Percentiles rank a stretch among this genome's conserved stretches.
Evolutionary conservation across 441 rosid genomes (phyloP).

Genomic region (Pelargonium australe): DNA sequence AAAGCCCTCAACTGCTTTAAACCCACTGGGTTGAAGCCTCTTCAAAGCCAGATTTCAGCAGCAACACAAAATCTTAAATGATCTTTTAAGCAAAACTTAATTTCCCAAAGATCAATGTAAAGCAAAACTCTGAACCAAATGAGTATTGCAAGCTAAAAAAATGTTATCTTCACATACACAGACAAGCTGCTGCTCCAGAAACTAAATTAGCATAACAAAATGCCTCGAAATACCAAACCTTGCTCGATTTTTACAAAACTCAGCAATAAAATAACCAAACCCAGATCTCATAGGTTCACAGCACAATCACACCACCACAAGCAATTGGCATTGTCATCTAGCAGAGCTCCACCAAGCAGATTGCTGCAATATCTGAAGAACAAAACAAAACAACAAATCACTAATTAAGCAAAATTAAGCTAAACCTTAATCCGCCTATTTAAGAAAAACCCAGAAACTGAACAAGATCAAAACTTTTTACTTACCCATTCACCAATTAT

Average conservation of each 20-base stretch:
- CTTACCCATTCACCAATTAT: slow-evolving; percentile 7
- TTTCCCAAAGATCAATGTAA: slow-evolving; percentile 12
- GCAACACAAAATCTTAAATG: no score
- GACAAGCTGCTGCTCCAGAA: slow-evolving; percentile 23
- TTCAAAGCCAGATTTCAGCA: slow-evolving; percentile 7
- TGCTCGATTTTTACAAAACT: slow-evolving; percentile 19
- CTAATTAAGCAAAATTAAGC: not conserved
- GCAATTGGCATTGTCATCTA: slow-evolving; percentile 5
- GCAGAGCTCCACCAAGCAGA: slow-evolving; percentile 15
- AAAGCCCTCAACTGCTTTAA: no score
- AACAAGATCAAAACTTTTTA: slow-evolving; percentile 8
- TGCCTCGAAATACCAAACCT: slow-evolving; percentile 26
- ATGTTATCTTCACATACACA: slow-evolving; percentile 16
- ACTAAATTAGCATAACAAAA: slow-evolving; percentile 16
- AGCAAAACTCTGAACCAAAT: slow-evolving; percentile 13
- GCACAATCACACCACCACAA: slow-evolving; percentile 15
- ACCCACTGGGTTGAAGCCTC: slow-evolving; percentile 8
- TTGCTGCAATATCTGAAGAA: not conserved
- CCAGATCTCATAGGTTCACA: slow-evolving; percentile 6
- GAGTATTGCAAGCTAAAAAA: slow-evolving; percentile 4
- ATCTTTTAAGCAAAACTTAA: slow-evolving; percentile 7
- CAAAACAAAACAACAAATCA: not conserved
- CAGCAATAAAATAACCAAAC: slow-evolving; percentile 7
- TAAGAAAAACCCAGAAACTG: slow-evolving; percentile 7
- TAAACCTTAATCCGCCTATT: not conserved